Evolutionary conservation across 495 filamentous ascomycete genomes (phyloP).

Genomic region (Gamarada debralockiae): DNA sequence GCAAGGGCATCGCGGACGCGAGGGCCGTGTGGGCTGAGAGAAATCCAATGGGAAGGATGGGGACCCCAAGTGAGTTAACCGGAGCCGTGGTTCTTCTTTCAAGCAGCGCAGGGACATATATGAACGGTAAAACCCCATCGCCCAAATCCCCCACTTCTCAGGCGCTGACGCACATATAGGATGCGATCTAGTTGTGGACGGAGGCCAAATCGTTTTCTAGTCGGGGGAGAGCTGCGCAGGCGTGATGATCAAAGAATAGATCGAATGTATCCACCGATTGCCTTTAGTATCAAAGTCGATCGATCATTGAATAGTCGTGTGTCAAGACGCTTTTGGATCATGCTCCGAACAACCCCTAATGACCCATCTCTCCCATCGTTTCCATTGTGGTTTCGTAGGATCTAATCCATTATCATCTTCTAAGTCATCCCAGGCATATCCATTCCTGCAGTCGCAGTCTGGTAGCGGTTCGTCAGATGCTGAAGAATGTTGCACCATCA

Average conservation of each 20-base stretch:
- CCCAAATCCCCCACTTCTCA: not conserved
- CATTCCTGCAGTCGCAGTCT: constrained; percentile 25
- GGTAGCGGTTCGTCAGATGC: not conserved
- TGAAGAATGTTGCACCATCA: not conserved
- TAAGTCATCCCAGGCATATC: constrained; percentile 39
- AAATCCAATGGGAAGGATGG: constrained; percentile 67
- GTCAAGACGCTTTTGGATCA: constrained; percentile 6
- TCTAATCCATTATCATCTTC: constrained; percentile 57
- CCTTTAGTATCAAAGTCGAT: not conserved
- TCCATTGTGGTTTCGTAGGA: constrained; percentile 49
- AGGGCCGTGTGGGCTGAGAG: constrained; percentile 54
- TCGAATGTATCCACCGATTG: too few species aligned
- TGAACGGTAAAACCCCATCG: constrained; percentile 50
- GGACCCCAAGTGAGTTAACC: constrained; percentile 57
- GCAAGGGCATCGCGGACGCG: constrained; percentile 50
- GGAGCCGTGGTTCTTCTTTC: constrained; percentile 64
- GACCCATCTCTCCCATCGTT: constrained; percentile 62
- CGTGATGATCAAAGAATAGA: too few species aligned
- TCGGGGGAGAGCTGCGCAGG: not conserved
- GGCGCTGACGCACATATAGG: constrained; percentile 3
- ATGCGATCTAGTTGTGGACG: constrained; percentile 37
- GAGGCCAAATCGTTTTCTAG: constrained; percentile 33
- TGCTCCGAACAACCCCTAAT: constrained; percentile 22
- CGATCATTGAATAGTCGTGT: not conserved
- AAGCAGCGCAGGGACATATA: constrained; percentile 60